Conservation (phyloP, 192 early-diverging fungal genomes). For the Coemansia asiatica region DNA sequence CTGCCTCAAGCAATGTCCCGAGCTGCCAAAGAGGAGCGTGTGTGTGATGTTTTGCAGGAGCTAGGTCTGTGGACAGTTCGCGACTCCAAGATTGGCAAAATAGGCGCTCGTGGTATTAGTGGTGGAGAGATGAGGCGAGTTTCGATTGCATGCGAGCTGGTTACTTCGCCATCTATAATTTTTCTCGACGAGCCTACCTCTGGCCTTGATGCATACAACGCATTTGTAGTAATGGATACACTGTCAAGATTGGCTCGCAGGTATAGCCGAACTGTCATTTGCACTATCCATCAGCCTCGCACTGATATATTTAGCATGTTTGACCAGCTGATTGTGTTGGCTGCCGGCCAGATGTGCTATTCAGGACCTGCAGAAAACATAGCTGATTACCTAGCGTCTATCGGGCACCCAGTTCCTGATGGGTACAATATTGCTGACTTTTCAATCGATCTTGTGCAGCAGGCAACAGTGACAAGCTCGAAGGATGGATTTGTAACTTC, state of each 20-base stretch:
- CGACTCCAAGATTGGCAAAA: slow-evolving; percentile 74
- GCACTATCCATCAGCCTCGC: slow-evolving; percentile 94
- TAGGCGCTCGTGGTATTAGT: slow-evolving; percentile 73
- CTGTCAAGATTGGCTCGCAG: slow-evolving; percentile 53
- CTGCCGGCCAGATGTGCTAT: slow-evolving; percentile 79
- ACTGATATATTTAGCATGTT: slow-evolving; percentile 89
- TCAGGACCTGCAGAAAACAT: slow-evolving; percentile 71
- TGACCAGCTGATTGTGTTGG: slow-evolving; percentile 82
- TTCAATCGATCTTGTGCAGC: slow-evolving; percentile 49
- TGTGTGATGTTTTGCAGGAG: slow-evolving; percentile 74
- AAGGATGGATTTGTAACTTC: neutral
- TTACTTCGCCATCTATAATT: slow-evolving; percentile 84
- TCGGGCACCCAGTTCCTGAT: slow-evolving; percentile 78
- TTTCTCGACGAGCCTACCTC: slow-evolving; percentile 84
- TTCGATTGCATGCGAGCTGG: slow-evolving; percentile 90
- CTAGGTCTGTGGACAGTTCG: slow-evolving; percentile 80
- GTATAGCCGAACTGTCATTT: slow-evolving; percentile 68
- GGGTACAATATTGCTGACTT: slow-evolving; percentile 92
- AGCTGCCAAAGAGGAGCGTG: slow-evolving; percentile 62
- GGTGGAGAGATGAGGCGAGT: slow-evolving; percentile 94
- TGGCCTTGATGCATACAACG: slow-evolving; percentile 89
- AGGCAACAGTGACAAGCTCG: slow-evolving; percentile 23
- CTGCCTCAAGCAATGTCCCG: slow-evolving; percentile 61
- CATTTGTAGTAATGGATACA: slow-evolving; percentile 86
- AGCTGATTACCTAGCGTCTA: slow-evolving; percentile 64